Evolutionary conservation across 495 filamentous ascomycete genomes (phyloP), one percentile per base, ranked within the genome.

Genomic region (Jackrogersella multiformis): DNA sequence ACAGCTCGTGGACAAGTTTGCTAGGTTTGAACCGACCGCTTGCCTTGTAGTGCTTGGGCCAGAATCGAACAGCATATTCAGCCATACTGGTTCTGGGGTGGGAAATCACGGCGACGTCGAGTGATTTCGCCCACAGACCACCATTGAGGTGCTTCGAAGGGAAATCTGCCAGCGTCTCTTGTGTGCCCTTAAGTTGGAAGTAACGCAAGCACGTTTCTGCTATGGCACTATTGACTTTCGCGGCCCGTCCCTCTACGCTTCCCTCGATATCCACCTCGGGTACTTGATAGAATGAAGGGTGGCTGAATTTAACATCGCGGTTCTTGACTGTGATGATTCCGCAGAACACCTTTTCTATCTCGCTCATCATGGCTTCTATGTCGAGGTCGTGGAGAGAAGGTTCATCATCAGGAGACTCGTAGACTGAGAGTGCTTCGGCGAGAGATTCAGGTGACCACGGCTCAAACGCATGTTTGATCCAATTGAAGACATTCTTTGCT

Each of bases 251-350:
- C 12, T 42, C 18, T 10, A 16, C 7, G 18, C 23, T 32, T 2
- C 20, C 51, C 5, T 12, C 28, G n/a, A 41, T 26, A 23, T 35
- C 48, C 1, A 46, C 1, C 5, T 60, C 38, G 4, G 15, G 30
- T 16, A 42, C 15, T 2, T 42, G 12, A 15, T 56, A 42, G 12
- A 56, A 46, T 4, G 48, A 52, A 23, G 24, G 42, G 30, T 70
- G 61, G 12, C 26, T 59, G 36, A 70, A 70, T 16, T 56, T 58
- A 18, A 70, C 28, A n/a, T 64, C 48, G 4, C 51, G 32, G n/a
- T 59, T 23, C 6, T 64, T 30, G n/a, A 62, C 20, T 13, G 49
- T 39, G 24, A 70, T 42, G 5, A 70, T 46, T n/a, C 62, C 67
- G 5, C 52, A 28, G 36, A 70, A 56, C 10, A 36, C 13, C 24